These are phyloP conservation scores for Senna tora DNA, from an alignment of 306 rosid species.

Conservation along the genomic window DNA sequence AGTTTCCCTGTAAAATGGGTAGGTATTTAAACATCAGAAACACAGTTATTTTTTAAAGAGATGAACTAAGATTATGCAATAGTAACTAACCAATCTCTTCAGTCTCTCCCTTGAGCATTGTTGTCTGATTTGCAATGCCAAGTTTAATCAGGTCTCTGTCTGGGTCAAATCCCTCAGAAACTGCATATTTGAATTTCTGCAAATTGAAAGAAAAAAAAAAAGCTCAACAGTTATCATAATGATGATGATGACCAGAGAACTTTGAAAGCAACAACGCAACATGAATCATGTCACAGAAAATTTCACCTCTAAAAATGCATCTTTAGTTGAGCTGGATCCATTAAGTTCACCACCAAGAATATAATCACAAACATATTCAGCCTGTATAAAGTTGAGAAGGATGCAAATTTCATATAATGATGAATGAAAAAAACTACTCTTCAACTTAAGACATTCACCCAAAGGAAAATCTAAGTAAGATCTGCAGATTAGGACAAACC, in stretches of 20 bases:
- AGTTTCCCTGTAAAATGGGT: conserved; percentile 68
- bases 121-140: conserved; percentile 98
- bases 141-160: conserved; percentile 67
- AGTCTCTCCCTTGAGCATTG: conserved; percentile 99
- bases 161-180: conserved; percentile 90
- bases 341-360: conserved; percentile 81
- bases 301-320: conserved; percentile 74
- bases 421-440: not conserved
- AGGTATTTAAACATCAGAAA: conserved; percentile 32
- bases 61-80: conserved; percentile 16
- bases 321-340: conserved; percentile 93
- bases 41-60: conserved; percentile 3
- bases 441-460: conserved; percentile 11
- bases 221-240: conserved; percentile 16
- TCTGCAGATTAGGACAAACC: conserved; percentile 56
- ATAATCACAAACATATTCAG: conserved; percentile 87
- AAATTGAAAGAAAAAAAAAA: conserved; percentile 23
- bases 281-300: conserved; percentile 21
- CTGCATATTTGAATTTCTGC: conserved; percentile 91
- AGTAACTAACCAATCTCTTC: conserved; percentile 85
- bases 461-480: conserved; percentile 23
- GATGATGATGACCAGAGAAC: conserved; percentile 24
- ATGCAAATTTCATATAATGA: conserved; percentile 10
- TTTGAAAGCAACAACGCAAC: conserved; percentile 33
- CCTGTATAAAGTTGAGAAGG: conserved; percentile 53